phyloP scores from a whole-genome alignment of 2,329 filamentous ascomycete species.

The Aspergillus proliferans region DNA sequence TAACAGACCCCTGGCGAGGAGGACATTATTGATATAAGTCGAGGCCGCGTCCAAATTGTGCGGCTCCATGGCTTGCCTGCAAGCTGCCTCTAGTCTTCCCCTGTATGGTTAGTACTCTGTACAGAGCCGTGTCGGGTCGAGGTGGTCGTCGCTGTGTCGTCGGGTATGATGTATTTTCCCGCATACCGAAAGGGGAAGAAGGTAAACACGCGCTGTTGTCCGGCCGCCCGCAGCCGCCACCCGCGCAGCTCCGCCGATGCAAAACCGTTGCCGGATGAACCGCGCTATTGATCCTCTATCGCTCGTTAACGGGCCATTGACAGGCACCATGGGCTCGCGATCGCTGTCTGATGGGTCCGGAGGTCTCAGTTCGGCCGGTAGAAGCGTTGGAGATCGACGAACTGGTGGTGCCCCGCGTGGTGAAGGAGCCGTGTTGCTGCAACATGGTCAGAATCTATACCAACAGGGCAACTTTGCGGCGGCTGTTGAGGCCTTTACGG shows the following conservation, averaged over 20 bases:
- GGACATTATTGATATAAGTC: conserved; percentile 59
- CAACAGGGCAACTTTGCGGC: conserved; percentile 37
- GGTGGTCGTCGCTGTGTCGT: not conserved
- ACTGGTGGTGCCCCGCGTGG: conserved; percentile 8
- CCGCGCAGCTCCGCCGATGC: conserved; percentile 9
- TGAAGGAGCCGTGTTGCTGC: conserved; percentile 24
- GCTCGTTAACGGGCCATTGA: conserved; percentile 1
- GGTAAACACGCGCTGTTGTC: conserved; percentile 32
- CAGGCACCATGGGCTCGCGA: not conserved
- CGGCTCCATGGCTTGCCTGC: conserved; percentile 37
- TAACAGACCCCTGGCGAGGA: conserved; percentile 58
- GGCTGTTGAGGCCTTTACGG: conserved; percentile 38
- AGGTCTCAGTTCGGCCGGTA: not conserved
- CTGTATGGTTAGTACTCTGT: conserved; percentile 3
- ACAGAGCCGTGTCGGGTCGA: not conserved
- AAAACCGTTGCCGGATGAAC: conserved; percentile 1
- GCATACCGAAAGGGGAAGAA: conserved; percentile 37
- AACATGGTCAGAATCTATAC: conserved; percentile 39
- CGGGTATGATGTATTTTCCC: conserved; percentile 1
- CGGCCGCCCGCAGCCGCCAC: conserved; percentile 15
- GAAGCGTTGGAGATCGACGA: not conserved
- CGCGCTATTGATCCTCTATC: conserved; percentile 8
- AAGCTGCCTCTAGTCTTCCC: conserved; percentile 10
- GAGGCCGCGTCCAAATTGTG: conserved; percentile 55
- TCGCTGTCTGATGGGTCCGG: conserved; percentile 2